Base-by-base conservation (phyloP, 805 yeast genomes). In the Hanseniaspora thailandica region DNA sequence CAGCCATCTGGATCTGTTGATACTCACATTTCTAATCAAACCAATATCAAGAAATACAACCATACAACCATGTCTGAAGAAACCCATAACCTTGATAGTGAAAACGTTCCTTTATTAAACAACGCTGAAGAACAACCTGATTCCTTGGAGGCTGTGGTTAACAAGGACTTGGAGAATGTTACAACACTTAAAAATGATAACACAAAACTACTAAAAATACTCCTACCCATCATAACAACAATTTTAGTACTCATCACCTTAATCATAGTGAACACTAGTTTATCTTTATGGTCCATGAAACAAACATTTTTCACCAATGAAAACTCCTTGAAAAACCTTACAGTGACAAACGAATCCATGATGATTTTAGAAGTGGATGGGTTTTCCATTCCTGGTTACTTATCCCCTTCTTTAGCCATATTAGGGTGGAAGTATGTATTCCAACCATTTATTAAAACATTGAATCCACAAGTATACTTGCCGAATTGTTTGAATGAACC, bases 401-500 rank as follows among this genome's bases (percentile, higher is more conserved):
- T 50, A 20, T 46, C 47, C 0, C 15, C 23, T 5, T 15, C 28
- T 3, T 2, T 43, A 5, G n/a, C 39, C 2, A 34, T 8, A 2
- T 26, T 43, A 5, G 44, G 39, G 6, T 50, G 45, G 31, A 41
- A 35, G 19, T n/a, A 20, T 17, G 4, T 50, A 5, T 10, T 50
- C 8, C 26, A 34, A 9, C 47, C 47, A 3, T 8, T 41, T 3
- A 10, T 50, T 4, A 41, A 26, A n/a, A 2, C 36, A 8, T 8
- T 50, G 31, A 33, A 26, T 9, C 41, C 41, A 22, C 13, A 22
- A 22, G 25, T 38, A 22, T 22, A 17, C 17, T 12, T 50, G 47
- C 36, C 20, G 10, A n/a, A 38, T 26, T 38, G 41, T 38, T 26
- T 15, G 4, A 50, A 50, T 26, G 39, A 43, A 4, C 54, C 54